Evolutionary conservation across 2,329 filamentous ascomycete species (phyloP).

Genomic region (Allantophomopsis lycopodina): DNA sequence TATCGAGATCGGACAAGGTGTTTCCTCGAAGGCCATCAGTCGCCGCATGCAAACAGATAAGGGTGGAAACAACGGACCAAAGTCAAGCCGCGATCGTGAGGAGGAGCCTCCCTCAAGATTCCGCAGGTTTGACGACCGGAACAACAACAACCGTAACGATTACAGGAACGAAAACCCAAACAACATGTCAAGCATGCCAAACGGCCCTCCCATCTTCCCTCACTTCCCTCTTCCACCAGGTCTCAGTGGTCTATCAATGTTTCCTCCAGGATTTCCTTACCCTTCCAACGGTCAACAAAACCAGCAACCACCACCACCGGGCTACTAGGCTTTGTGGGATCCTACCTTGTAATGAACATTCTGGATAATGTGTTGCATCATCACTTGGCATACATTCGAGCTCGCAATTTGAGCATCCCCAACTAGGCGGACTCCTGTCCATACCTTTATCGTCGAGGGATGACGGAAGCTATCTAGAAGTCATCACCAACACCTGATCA

Average conservation of each 20-base stretch:
- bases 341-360: no score
- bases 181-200: conserved; percentile 1
- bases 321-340: conserved; percentile 3
- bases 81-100: conserved; percentile 27
- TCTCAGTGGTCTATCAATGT: conserved; percentile 34
- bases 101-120: conserved; percentile 14
- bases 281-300: conserved; percentile 14
- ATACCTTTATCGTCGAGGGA: no score
- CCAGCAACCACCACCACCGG: conserved; percentile 13
- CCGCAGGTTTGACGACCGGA: conserved; percentile 6
- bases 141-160: conserved; percentile 4
- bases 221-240: conserved; percentile 28
- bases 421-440: no score
- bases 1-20: conserved; percentile 94
- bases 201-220: conserved; percentile 9
- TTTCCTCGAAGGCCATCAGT: conserved; percentile 80
- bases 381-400: no score
- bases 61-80: conserved; percentile 49
- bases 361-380: no score
- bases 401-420: no score
- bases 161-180: conserved; percentile 3
- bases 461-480: no score
- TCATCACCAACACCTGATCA: no score
- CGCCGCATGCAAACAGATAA: conserved; percentile 57
- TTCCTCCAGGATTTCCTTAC: conserved; percentile 30